Base-by-base conservation (phyloP, 2,329 filamentous ascomycete species). In the Lasiodiplodia gonubiensis region DNA sequence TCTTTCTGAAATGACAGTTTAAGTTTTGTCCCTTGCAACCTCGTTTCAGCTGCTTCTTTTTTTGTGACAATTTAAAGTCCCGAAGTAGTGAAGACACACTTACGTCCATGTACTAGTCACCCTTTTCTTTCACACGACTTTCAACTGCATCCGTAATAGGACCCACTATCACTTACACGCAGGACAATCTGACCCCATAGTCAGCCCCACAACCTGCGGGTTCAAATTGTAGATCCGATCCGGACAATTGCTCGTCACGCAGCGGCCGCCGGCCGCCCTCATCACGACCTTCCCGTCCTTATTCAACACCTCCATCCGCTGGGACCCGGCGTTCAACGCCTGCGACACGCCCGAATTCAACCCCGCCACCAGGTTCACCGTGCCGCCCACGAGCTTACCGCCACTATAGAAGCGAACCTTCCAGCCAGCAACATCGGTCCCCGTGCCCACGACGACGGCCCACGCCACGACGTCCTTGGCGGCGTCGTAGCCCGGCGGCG, bases 191-290 rank as follows among this genome's bases (percentile, higher is more conserved):
- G 27, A 14, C 27, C n/a, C 52, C 27, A 35, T 21, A 27, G 33
- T 10, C 51, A 55, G 7, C 27, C 27, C 52, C 52, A 55, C 52
- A 11, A 55, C 52, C 52, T 55, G 52, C 7, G 52, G 52, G 35
- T 55, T 55, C 27, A 55, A 21, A 35, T 37, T 21, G 18, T 35
- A 55, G 3, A 55, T 35, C 16, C 30, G 8, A 7, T 35, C 30
- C 27, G 30, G 30, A 55, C 52, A 55, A 11, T 12, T 21, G 18
- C n/a, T 21, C 18, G 52, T 55, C 52, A 37, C 52, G 27, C 52
- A 33, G 3, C 16, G 7, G 1, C 52, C 52, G 3, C 52, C 52
- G 14, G 27, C 30, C 27, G 52, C 52, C 27, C 27, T 21, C 52
- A 21, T 35, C 27, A 55, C 52, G 3, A 55, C 30, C 52, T 21